Evolutionary conservation across 306 rosid species (phyloP).

Genomic region (Elaeagnus macrophylla): DNA sequence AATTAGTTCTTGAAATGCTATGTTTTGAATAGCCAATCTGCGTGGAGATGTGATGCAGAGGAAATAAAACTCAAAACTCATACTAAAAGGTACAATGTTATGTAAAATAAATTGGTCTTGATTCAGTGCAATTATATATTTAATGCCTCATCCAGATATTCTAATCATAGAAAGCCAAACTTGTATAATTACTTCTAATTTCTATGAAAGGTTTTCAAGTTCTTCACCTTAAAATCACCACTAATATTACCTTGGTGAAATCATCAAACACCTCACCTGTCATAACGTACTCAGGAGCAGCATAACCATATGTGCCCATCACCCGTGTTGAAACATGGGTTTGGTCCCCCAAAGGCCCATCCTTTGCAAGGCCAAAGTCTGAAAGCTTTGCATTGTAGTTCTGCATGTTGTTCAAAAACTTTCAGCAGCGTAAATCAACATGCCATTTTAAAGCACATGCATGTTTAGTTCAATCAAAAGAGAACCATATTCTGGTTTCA

Average conservation of each 20-base stretch:
- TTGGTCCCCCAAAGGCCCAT: slow-evolving; percentile 95
- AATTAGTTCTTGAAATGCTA: slow-evolving; percentile 16
- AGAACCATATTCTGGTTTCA: neutral
- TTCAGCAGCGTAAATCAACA: slow-evolving; percentile 19
- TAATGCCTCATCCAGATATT: too few species aligned
- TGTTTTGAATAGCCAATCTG: neutral
- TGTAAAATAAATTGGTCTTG: too few species aligned
- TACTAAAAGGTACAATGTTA: too few species aligned
- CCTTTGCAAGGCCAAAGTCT: slow-evolving; percentile 95
- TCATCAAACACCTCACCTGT: slow-evolving; percentile 54
- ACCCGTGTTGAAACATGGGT: slow-evolving; percentile 95
- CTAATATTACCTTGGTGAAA: slow-evolving; percentile 1
- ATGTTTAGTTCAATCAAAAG: neutral
- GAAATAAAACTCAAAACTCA: too few species aligned
- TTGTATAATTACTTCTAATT: too few species aligned
- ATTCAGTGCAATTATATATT: too few species aligned
- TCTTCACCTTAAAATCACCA: slow-evolving; percentile 1
- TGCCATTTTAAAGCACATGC: slow-evolving; percentile 7
- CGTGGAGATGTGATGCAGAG: neutral
- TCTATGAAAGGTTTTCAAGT: too few species aligned
- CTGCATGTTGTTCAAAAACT: slow-evolving; percentile 36
- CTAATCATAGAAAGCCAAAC: too few species aligned
- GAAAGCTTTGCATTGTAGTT: slow-evolving; percentile 89
- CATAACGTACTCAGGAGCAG: slow-evolving; percentile 94
- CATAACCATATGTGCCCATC: slow-evolving; percentile 94